These are phyloP conservation scores for Trichoderma simmonsii DNA, from an alignment of 2,329 filamentous ascomycete genomes.

Conservation along the genomic window DNA sequence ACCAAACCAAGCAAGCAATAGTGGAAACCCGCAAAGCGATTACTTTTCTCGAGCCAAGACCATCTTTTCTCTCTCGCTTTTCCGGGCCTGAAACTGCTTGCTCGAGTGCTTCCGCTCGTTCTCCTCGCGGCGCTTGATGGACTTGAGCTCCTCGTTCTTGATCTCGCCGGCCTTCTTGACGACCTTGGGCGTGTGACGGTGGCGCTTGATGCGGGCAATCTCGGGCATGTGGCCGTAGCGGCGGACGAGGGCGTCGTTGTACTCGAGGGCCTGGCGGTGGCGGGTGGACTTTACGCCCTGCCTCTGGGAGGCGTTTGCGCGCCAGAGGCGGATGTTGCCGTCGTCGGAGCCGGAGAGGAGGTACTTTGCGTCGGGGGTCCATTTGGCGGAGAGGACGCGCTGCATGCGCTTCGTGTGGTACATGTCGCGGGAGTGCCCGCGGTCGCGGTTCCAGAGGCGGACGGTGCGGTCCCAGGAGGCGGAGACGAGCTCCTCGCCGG, in stretches of 20 bases:
- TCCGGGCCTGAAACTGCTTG: constrained; percentile 72
- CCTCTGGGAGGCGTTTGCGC: constrained; percentile 77
- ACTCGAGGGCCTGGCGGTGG: constrained; percentile 85
- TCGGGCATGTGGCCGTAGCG: constrained; percentile 96
- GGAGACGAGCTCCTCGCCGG: constrained; percentile 87
- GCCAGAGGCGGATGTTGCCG: constrained; percentile 84
- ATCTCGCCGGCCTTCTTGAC: constrained; percentile 96
- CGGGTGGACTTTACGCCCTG: constrained; percentile 82
- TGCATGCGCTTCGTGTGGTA: constrained; percentile 99
- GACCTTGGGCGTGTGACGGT: constrained; percentile 86
- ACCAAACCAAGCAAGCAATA: neutral
- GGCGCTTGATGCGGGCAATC: constrained; percentile 82
- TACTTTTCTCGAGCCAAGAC: constrained; percentile 65
- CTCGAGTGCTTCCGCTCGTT: constrained; percentile 90
- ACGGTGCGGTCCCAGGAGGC: constrained; percentile 85
- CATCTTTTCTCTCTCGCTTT: constrained; percentile 89
- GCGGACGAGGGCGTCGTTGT: constrained; percentile 79
- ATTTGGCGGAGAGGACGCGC: constrained; percentile 79
- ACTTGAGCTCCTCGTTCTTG: constrained; percentile 82
- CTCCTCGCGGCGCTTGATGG: constrained; percentile 87
- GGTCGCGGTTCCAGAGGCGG: constrained; percentile 75
- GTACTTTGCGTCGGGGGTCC: constrained; percentile 87
- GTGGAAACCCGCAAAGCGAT: neutral
- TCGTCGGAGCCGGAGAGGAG: constrained; percentile 89
- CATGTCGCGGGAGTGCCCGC: constrained; percentile 84